Evolutionary conservation across 305 asterid genomes (phyloP), one percentile per base, ranked within the genome.

Genomic region (Fraxinus nigra): DNA sequence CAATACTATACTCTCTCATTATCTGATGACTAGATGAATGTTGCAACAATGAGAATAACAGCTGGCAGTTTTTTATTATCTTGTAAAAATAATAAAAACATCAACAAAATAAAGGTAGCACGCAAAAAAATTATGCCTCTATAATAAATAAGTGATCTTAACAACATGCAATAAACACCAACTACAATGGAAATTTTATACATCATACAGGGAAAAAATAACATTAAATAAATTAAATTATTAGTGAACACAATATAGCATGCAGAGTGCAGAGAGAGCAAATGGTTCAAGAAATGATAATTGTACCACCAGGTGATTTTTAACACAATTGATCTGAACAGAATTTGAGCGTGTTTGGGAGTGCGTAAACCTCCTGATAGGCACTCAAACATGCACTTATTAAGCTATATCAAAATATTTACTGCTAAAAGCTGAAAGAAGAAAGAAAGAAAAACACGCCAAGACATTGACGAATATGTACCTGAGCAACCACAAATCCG

Each of bases 401-500:
- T 73, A 34, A 69, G 76, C 74, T 65, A 69, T 18, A 33, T 38
- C 35, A 26, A 79, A 77, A 73, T 76, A 33, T 63, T 76, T 32
- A 67, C 76, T 30, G 72, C 78, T 40, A 81, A 80, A 76, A 46
- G 54, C 76, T 75, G 61, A 69, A 34, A 67, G 73, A 73, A 18
- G 46, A 76, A 79, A 28, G 72, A 76, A 75, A 70, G 72, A 70
- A 67, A 37, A 24, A 46, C 77, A 24, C 51, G 79, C 67, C 51
- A 65, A 54, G 43, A 73, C 28, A 74, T 76, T 33, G 33, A 54
- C 5, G 40, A 86, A 84, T 86, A 75, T 43, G 78, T 87, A 94
- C 99, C 99, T 95, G 98, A 81, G 99, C 95, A 83, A 90, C 96
- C 85, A 95, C 99, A 90, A 86, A 80, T 81, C 98, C 99, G 78